These are phyloP conservation scores for Alternaria burnsii DNA, from an alignment of 2,329 filamentous ascomycete genomes.

Conservation along the genomic window DNA sequence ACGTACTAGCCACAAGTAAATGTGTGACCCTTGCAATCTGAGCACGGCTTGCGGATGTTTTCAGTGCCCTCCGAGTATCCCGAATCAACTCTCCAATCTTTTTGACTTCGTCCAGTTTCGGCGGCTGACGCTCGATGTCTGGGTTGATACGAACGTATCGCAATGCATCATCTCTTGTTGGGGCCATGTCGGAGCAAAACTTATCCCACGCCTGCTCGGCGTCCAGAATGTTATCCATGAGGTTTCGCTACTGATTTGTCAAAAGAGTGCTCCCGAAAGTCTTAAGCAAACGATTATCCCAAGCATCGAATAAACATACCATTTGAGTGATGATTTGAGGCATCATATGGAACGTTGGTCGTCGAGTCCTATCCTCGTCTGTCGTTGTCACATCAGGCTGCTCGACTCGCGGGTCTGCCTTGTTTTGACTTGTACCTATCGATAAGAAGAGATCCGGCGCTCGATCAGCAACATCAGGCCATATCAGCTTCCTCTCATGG, in stretches of 20 bases:
- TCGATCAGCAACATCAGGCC: conserved; percentile 26
- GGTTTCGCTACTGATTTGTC: background rate
- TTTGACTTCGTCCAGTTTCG: conserved; percentile 16
- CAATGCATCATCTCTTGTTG: background rate
- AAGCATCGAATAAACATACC: background rate
- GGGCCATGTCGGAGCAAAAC: background rate
- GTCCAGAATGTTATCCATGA: conserved; percentile 7
- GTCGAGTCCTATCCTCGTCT: background rate
- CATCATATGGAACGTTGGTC: background rate
- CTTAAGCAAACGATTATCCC: background rate
- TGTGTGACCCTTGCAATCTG: conserved; percentile 18
- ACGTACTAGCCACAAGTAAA: conserved; percentile 25
- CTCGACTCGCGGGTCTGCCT: background rate
- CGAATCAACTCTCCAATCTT: conserved; percentile 7
- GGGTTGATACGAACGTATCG: conserved; percentile 24
- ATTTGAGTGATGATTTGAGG: background rate
- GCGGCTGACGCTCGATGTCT: conserved; percentile 2
- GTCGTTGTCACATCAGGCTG: background rate
- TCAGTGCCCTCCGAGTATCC: background rate
- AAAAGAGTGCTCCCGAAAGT: background rate
- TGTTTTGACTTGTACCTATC: conserved; percentile 11
- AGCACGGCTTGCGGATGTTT: background rate
- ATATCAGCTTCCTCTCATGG: conserved; percentile 50
- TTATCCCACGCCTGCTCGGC: conserved; percentile 9
- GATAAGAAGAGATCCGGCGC: conserved; percentile 30